These are phyloP conservation scores for Phytophthora citricola DNA, from an alignment of 352 stramenopile species.

Conservation along the genomic window DNA sequence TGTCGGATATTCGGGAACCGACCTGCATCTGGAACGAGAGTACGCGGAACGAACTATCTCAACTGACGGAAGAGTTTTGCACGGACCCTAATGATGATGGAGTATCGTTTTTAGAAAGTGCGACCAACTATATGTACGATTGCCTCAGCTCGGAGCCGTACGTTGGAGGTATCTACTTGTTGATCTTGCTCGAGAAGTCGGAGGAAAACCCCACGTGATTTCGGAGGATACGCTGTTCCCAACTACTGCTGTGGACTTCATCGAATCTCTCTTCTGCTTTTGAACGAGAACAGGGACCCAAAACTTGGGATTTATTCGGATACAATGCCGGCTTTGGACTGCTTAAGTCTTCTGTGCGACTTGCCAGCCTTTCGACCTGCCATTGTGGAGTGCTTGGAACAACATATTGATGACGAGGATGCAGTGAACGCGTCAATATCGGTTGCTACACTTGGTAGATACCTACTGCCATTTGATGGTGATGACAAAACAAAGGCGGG, in stretches of 20 bases:
- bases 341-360: constrained; percentile 73
- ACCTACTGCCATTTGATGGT: constrained; percentile 77
- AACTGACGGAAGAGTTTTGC: constrained; percentile 80
- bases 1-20: constrained; percentile 77
- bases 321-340: constrained; percentile 76
- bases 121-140: constrained; percentile 84
- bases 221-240: constrained; percentile 64
- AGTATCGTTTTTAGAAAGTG: constrained; percentile 72
- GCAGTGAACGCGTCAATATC: constrained; percentile 75
- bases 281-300: constrained; percentile 82
- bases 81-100: constrained; percentile 57
- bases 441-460: constrained; percentile 74
- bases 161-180: constrained; percentile 76
- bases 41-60: constrained; percentile 69
- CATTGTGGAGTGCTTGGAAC: constrained; percentile 72
- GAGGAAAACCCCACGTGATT: constrained; percentile 55
- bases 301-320: constrained; percentile 80
- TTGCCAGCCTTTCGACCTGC: constrained; percentile 58
- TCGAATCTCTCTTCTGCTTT: constrained; percentile 76
- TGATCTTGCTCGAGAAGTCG: constrained; percentile 72
- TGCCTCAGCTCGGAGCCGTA: constrained; percentile 73
- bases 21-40: constrained; percentile 82
- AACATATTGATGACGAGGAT: constrained; percentile 67
- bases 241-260: constrained; percentile 58
- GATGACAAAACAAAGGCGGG: constrained; percentile 52